Base-by-base conservation (phyloP, 495 filamentous ascomycete species). In the Elasticomyces elasticus region DNA sequence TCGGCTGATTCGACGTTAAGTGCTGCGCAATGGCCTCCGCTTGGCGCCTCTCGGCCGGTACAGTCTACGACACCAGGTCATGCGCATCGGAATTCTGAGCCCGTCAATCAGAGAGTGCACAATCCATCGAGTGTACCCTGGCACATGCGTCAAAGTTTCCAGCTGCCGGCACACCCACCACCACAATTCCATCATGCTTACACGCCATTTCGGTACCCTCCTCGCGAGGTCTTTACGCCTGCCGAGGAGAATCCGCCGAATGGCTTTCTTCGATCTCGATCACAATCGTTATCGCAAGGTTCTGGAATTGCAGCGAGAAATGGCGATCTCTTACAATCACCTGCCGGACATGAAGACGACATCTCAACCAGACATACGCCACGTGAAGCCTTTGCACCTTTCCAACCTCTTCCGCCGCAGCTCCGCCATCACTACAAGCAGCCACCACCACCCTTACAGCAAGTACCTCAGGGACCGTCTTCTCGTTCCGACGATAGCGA, bases 71-170 rank as follows among this genome's bases (percentile, higher is more conserved):
- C 60, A 13, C 56, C 63, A 19, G 59, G 59, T 19, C 64, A 69
- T 43, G 26, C 62, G 7, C 59, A 68, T 44, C 64, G 65, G 43
- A 45, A 50, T 1, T 67, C 67, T 12, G 64, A 64, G 35, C 49
- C 60, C 2, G 40, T 54, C 50, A 27, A 13, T 5, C 46, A 22
- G 17, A 41, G 51, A 12, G 7, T 23, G 51, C 17, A 45, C 17
- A 22, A 19, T 15, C 35, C 51, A 15, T 19, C 47, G 6, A 22
- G 20, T 15, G 12, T 33, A 25, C 26, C 48, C n/a, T 49, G 42
- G 55, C 20, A 42, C 19, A 20, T 28, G 26, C 55, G 55, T 15
- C 42, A 24, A 42, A 17, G 24, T 15, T 46, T 43, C 23, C 17
- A 25, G 11, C 22, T 26, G 2, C 40, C 19, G 42, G 25, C 25